Conservation (phyloP, 148 eudicot genomes). For the Spergularia bocconei region DNA sequence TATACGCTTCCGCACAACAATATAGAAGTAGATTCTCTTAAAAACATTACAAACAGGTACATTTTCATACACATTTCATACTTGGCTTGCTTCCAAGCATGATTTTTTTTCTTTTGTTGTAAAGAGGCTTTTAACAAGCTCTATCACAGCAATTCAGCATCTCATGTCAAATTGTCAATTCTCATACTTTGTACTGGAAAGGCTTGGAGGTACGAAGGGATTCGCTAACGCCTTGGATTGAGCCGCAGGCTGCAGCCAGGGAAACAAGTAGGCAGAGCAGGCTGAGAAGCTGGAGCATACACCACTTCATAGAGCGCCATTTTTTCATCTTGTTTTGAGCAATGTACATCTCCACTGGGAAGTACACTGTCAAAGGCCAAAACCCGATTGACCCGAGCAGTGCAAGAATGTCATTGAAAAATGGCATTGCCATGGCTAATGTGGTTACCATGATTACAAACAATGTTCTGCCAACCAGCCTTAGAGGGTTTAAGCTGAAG, state of each 20-base stretch:
- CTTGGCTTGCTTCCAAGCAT: constrained; percentile 15
- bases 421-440: constrained; percentile 41
- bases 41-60: neutral
- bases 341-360: constrained; percentile 37
- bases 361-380: constrained; percentile 41
- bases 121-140: neutral
- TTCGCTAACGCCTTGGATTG: constrained; percentile 33
- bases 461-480: constrained; percentile 29
- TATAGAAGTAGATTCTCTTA: neutral
- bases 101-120: no score
- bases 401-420: constrained; percentile 40
- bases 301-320: constrained; percentile 32
- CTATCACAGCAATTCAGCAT: neutral
- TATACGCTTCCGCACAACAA: no score
- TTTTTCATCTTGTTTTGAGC: constrained; percentile 22
- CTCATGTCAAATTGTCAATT: neutral
- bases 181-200: constrained; percentile 32
- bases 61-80: neutral
- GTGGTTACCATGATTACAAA: constrained; percentile 31
- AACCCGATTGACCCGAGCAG: constrained; percentile 38
- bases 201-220: constrained; percentile 30
- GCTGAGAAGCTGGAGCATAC: constrained; percentile 32
- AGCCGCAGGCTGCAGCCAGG: constrained; percentile 35
- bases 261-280: constrained; percentile 31
- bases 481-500: constrained; percentile 31